phyloP scores from a whole-genome alignment of 352 stramenopile genomes.

The Phytophthora sp. region DNA sequence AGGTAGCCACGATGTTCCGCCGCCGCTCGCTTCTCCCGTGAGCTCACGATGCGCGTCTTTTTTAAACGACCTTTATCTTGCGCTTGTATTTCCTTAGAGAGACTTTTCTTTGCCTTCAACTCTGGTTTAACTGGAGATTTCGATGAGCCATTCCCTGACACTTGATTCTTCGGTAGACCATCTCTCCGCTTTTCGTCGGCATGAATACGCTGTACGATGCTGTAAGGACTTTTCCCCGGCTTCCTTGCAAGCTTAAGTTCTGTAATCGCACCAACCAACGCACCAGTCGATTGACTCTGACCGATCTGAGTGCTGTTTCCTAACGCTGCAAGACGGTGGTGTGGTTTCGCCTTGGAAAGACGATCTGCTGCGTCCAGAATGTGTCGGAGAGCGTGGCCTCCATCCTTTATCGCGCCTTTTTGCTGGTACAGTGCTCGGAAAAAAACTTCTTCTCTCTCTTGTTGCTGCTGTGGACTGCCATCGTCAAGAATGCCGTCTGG shows the following conservation, averaged over 20 bases:
- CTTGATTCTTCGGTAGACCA: constrained; percentile 20
- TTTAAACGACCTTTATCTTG: not conserved
- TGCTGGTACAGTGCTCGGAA: constrained; percentile 76
- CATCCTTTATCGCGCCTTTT: constrained; percentile 44
- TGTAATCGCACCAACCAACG: constrained; percentile 49
- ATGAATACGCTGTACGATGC: constrained; percentile 51
- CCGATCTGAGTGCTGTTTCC: constrained; percentile 39
- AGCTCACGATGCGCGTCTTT: constrained; percentile 53
- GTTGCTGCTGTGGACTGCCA: constrained; percentile 24
- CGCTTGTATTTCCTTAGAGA: constrained; percentile 14
- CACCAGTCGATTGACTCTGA: constrained; percentile 46
- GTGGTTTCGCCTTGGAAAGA: constrained; percentile 49
- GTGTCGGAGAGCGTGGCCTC: constrained; percentile 66
- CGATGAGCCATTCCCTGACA: constrained; percentile 4
- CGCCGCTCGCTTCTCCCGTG: constrained; percentile 53
- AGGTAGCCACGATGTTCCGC: constrained; percentile 68
- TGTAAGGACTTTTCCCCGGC: constrained; percentile 59
- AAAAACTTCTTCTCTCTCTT: constrained; percentile 68
- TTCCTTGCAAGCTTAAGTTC: constrained; percentile 41
- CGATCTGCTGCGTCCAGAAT: constrained; percentile 69
- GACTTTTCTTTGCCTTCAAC: constrained; percentile 28
- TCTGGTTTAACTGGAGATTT: constrained; percentile 8
- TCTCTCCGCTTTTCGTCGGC: not conserved
- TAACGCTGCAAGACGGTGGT: constrained; percentile 52
- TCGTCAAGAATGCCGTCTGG: constrained; percentile 24